Base-by-base conservation (phyloP, 352 stramenopile genomes). In the Saprolegnia parasitica region DNA sequence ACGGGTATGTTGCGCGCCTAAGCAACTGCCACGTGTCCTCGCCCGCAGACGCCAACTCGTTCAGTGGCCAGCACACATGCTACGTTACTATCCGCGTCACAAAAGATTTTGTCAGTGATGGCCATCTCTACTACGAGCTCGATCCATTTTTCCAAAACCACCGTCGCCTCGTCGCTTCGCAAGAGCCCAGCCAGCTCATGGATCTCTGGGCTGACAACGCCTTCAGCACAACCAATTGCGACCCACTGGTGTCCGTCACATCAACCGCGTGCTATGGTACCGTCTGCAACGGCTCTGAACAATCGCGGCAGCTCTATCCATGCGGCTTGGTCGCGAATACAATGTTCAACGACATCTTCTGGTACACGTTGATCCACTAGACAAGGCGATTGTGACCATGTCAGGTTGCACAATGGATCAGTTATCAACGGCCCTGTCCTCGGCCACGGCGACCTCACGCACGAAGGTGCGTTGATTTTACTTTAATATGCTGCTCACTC, bases 321-420 rank as follows among this genome's bases (percentile, higher is more conserved):
- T 92, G 84, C 49, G 84, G 84, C 42, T 86, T 92, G 37, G 82
- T 90, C 20, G 81, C 82, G 0, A 92, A 88, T 74, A 90, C 81
- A 54, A 83, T 92, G 80, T 92, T 92, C 63, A 92, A 90, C 71
- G 84, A 92, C 74, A 92, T 92, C 61, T 89, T 90, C 71, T 92
- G 84, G 82, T 70, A 29, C 21, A n/a, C 9, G 23, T n/a, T 1
- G 6, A 0, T 0, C 8, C 2, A 5, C 45, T 1, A 10, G 47
- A 24, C 20, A 15, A 49, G 21, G 9, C 39, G 11, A 42, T 23
- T 35, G n/a, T 6, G 5, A 46, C 39, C 39, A 8, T 50, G 8
- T 10, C n/a, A 66, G 58, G 58, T 77, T 91, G 61, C 84, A 91
- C 49, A 72, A 83, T 16, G 84, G 80, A 8, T 20, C 68, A 5